A percentile compares a stretch with the other conserved stretches of the same genome.
phyloP scores from a whole-genome alignment of 495 filamentous ascomycete genomes.

The Aspergillus bertholletiae region DNA sequence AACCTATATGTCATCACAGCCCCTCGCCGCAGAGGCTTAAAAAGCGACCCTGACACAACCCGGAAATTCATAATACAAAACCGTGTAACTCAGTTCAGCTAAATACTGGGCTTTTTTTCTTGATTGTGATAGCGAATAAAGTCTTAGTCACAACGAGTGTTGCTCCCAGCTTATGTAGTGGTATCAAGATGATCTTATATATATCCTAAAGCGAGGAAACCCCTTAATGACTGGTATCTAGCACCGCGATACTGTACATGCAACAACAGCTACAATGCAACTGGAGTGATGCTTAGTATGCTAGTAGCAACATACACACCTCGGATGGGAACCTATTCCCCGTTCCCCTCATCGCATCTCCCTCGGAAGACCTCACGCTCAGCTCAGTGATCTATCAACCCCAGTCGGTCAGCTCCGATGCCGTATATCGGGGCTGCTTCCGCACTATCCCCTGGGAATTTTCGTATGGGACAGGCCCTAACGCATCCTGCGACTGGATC shows the following conservation, averaged over 20 bases:
- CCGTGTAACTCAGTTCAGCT: not conserved
- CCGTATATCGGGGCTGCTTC: not conserved
- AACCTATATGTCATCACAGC: constrained; percentile 37
- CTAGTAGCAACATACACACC: not conserved
- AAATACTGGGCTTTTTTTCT: not conserved
- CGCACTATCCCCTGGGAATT: not conserved
- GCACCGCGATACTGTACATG: not conserved
- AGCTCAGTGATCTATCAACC: not conserved
- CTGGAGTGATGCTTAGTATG: no score
- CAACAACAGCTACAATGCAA: no score
- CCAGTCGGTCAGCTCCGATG: not conserved
- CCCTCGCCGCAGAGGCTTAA: constrained; percentile 5
- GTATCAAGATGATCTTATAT: not conserved
- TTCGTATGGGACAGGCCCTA: no score
- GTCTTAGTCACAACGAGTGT: not conserved
- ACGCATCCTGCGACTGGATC: not conserved
- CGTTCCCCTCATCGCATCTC: not conserved
- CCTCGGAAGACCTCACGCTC: not conserved
- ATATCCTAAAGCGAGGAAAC: not conserved
- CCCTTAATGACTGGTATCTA: not conserved
- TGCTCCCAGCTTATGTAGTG: not conserved
- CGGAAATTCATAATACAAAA: no score
- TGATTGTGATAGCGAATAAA: no score
- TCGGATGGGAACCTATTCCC: no score
- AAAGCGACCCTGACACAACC: not conserved